phyloP scores from a whole-genome alignment of 2,329 filamentous ascomycete genomes.

The Colletotrichum simmondsii region DNA sequence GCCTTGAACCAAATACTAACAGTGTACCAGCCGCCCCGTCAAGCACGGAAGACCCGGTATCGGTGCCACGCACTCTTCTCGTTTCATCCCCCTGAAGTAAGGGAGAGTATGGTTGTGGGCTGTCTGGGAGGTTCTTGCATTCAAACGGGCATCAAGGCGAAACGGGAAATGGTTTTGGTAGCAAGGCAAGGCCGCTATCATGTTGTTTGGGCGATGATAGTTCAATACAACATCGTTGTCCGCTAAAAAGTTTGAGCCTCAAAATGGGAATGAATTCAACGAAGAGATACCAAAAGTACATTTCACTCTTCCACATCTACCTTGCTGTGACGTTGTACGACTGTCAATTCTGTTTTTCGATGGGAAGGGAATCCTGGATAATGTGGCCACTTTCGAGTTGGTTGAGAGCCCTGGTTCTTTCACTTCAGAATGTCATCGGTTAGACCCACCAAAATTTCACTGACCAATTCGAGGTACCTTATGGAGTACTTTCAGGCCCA shows the following conservation, averaged over 20 bases:
- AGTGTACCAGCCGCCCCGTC: slow-evolving; percentile 86
- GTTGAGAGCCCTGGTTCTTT: neutral
- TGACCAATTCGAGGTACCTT: too few species aligned
- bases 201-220: slow-evolving; percentile 37
- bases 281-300: slow-evolving; percentile 32
- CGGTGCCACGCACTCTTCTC: slow-evolving; percentile 99
- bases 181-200: slow-evolving; percentile 46
- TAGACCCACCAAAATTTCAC: neutral
- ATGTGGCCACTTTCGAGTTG: neutral
- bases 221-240: slow-evolving; percentile 39
- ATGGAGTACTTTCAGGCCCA: too few species aligned
- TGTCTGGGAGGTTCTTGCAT: slow-evolving; percentile 64
- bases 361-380: too few species aligned
- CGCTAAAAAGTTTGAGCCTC: slow-evolving; percentile 36
- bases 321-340: neutral
- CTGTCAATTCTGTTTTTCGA: neutral
- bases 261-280: slow-evolving; percentile 34
- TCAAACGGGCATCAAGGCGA: slow-evolving; percentile 66
- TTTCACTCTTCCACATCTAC: neutral
- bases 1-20: slow-evolving; percentile 56
- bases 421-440: neutral
- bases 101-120: slow-evolving; percentile 63
- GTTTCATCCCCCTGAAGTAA: slow-evolving; percentile 99
- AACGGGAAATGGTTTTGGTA: slow-evolving; percentile 67
- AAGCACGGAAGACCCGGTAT: slow-evolving; percentile 99